Evolutionary conservation across 306 rosid genomes (phyloP), one percentile per base, ranked within the genome.

Genomic region (Pyrus bretschneideri): DNA sequence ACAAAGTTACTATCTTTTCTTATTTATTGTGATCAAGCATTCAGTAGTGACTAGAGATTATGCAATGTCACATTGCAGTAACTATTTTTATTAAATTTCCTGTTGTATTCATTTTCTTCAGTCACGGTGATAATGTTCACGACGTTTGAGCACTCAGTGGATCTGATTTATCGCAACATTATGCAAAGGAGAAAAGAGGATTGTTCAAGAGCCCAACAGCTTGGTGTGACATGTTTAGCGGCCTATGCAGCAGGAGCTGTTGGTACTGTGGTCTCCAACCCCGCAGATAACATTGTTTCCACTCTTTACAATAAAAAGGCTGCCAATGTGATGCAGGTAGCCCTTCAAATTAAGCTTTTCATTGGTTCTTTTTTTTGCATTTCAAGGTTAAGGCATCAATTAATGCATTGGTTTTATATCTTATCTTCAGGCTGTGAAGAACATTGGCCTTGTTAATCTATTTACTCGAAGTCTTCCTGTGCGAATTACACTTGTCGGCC

Each of bases 391-490:
- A 40, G 74, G 60, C 61, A 61, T 62, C 70, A 67, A 29, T 67
- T 70, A 42, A 9, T 42, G 13, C 57, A 45, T 71, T 31, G 45
- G 57, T 60, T 76, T 78, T 72, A 54, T 14, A 30, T 65, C 67
- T 22, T 9, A 31, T 67, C 55, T 12, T 63, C 82, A 91, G 98
- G 94, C 97, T 64, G 86, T 94, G 91, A 91, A 84, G 85, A 87
- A 84, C 30, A 94, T 92, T 78, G 98, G 98, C 66, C 64, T 94
- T 51, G 69, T 75, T 42, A 89, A 90, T 88, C 84, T 94, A 45
- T 89, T 94, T 80, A 90, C 96, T 14, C 85, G 98, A 85, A 94
- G 97, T 69, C 97, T 94, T 76, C 97, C 97, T 11, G 87, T 94
- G 81, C 85, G 98, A 78, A 78, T 94, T 75, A 25, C 89, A 71